Evolutionary conservation across 495 filamentous ascomycete genomes (phyloP).

Genomic region (Penicillium fimorum): DNA sequence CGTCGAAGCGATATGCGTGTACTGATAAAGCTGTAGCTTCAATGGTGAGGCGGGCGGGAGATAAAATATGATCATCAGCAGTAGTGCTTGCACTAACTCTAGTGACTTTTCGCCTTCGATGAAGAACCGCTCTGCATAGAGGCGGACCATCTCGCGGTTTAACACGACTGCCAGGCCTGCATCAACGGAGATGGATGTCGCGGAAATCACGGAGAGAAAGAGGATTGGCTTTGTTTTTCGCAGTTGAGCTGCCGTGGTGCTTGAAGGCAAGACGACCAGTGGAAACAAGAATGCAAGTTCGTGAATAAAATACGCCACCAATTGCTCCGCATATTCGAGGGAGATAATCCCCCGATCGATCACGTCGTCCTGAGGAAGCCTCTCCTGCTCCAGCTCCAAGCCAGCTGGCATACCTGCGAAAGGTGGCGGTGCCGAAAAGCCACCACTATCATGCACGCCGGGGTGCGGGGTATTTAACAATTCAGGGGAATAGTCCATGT

Average conservation of each 20-base stretch:
- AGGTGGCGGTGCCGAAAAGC: slow-evolving; percentile 16
- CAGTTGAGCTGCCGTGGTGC: slow-evolving; percentile 40
- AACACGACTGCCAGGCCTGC: slow-evolving; percentile 41
- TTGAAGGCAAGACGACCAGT: slow-evolving; percentile 37
- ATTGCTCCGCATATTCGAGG: slow-evolving; percentile 40
- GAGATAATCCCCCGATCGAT: slow-evolving; percentile 50
- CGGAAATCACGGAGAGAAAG: slow-evolving; percentile 51
- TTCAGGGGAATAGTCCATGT: slow-evolving; percentile 32
- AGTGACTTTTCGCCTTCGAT: slow-evolving; percentile 53
- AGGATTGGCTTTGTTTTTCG: slow-evolving; percentile 47
- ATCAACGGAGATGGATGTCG: slow-evolving; percentile 44
- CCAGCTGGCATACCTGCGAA: slow-evolving; percentile 21
- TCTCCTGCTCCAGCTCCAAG: slow-evolving; percentile 18
- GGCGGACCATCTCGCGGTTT: slow-evolving; percentile 46
- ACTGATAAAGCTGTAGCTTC: slow-evolving; percentile 54
- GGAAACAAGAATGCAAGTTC: slow-evolving; percentile 46
- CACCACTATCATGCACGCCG: slow-evolving; percentile 17
- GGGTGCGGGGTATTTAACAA: slow-evolving; percentile 22
- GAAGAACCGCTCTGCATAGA: slow-evolving; percentile 49
- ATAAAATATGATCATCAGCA: slow-evolving; percentile 51
- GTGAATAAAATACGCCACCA: slow-evolving; percentile 44
- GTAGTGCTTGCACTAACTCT: slow-evolving; percentile 51
- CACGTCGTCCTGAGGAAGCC: slow-evolving; percentile 32
- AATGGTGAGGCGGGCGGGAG: slow-evolving; percentile 46
- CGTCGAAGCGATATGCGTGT: slow-evolving; percentile 52